A percentile compares a stretch with the other conserved stretches of the same genome.
phyloP scores from a whole-genome alignment of 768 basidiomycete species.

The Dacryopinax spathularia region DNA sequence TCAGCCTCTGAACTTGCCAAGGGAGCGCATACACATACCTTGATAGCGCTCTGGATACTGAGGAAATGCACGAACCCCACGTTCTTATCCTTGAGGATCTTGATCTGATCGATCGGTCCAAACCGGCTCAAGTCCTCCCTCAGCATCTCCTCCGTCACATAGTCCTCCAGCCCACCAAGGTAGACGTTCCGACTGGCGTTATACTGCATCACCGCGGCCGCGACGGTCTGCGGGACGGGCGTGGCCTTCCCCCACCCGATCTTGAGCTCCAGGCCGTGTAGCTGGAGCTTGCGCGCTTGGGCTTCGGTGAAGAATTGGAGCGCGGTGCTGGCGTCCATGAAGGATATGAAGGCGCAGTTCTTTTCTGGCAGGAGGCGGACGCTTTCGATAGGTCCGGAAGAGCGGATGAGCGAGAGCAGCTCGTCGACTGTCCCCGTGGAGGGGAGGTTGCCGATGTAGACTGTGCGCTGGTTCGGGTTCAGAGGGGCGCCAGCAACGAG shows the following conservation, averaged over 20 bases:
- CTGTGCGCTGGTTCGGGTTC: slow-evolving; percentile 63
- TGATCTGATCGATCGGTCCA: slow-evolving; percentile 96
- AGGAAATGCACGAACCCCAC: slow-evolving; percentile 99
- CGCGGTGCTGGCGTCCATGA: slow-evolving; percentile 84
- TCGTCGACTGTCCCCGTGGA: slow-evolving; percentile 94
- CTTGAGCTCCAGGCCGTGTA: slow-evolving; percentile 93
- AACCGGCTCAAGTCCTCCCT: slow-evolving; percentile 84
- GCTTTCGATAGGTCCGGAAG: slow-evolving; percentile 85
- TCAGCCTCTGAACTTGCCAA: neutral
- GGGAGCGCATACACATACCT: slow-evolving; percentile 38
- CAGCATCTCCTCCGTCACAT: slow-evolving; percentile 78
- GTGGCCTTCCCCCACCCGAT: slow-evolving; percentile 98
- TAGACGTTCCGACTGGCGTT: slow-evolving; percentile 95
- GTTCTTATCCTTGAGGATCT: slow-evolving; percentile 98
- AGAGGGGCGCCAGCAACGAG: slow-evolving; percentile 17
- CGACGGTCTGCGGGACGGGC: slow-evolving; percentile 72
- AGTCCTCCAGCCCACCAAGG: slow-evolving; percentile 82
- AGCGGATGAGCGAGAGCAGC: slow-evolving; percentile 86
- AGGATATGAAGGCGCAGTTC: slow-evolving; percentile 94
- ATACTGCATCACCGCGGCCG: slow-evolving; percentile 75
- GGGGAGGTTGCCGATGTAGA: slow-evolving; percentile 94
- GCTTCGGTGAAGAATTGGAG: slow-evolving; percentile 97
- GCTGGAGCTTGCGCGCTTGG: slow-evolving; percentile 77
- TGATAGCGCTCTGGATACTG: slow-evolving; percentile 85
- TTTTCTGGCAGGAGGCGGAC: slow-evolving; percentile 93